Percentiles rank a stretch among this genome's conserved stretches.
Conservation (phyloP, 106 monocot genomes). For the Amphibolis antarctica region DNA sequence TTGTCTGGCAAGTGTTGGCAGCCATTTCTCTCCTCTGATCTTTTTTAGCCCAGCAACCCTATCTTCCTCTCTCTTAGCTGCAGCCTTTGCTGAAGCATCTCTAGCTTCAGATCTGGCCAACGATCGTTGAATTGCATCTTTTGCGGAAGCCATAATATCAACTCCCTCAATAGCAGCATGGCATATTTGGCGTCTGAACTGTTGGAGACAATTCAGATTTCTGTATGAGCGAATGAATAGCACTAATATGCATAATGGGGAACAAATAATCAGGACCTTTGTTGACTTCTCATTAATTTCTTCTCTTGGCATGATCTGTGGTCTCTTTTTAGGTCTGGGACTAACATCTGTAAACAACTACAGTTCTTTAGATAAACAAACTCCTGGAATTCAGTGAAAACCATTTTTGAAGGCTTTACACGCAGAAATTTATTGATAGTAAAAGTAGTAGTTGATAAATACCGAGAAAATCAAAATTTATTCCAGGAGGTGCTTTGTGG, state of each 20-base stretch:
- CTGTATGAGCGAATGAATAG: too few species aligned
- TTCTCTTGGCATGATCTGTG: slow-evolving; percentile 62
- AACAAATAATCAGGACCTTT: slow-evolving; percentile 21
- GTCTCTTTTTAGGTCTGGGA: slow-evolving; percentile 39
- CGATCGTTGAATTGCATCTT: slow-evolving; percentile 29
- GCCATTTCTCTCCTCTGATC: slow-evolving; percentile 88
- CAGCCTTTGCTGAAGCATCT: slow-evolving; percentile 52
- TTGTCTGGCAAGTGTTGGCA: slow-evolving; percentile 72
- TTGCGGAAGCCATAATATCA: slow-evolving; percentile 40
- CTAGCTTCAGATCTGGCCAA: slow-evolving; percentile 57
- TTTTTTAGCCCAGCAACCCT: slow-evolving; percentile 63
- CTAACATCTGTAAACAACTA: slow-evolving; percentile 37
- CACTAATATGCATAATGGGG: too few species aligned
- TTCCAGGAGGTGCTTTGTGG: slow-evolving; percentile 56
- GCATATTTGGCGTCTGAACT: slow-evolving; percentile 49
- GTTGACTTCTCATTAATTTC: slow-evolving; percentile 89
- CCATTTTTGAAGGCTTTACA: too few species aligned
- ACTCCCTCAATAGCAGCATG: slow-evolving; percentile 51
- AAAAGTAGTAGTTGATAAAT: slow-evolving; percentile 7
- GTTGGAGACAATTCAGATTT: neutral
- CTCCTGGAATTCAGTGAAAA: neutral
- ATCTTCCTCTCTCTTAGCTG: slow-evolving; percentile 62
- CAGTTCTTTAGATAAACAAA: neutral
- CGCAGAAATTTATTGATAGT: neutral
- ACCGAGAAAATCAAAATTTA: slow-evolving; percentile 41